These are phyloP conservation scores for Alternaria postmessia DNA, from an alignment of 2,329 filamentous ascomycete species.

Conservation along the genomic window DNA sequence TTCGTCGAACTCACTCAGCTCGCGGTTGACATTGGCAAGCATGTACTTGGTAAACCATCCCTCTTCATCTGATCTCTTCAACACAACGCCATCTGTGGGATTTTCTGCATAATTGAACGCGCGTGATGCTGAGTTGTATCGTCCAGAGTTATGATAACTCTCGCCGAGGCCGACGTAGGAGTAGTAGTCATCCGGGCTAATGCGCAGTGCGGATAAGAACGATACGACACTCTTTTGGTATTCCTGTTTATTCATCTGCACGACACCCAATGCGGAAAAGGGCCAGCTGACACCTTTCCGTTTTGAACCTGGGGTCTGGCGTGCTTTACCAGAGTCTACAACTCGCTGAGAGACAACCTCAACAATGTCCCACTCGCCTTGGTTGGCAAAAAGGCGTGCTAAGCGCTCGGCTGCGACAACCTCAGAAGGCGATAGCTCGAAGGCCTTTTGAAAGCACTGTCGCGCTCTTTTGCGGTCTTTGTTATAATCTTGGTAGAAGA, in stretches of 20 bases:
- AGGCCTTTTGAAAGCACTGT: constrained; percentile 95
- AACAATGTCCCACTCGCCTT: constrained; percentile 95
- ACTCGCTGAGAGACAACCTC: constrained; percentile 91
- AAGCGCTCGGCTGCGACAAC: constrained; percentile 86
- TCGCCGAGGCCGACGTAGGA: constrained; percentile 97
- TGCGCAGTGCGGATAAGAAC: constrained; percentile 87
- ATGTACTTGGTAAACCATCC: constrained; percentile 98
- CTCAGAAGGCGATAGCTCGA: constrained; percentile 89
- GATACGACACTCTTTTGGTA: constrained; percentile 88
- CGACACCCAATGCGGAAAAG: constrained; percentile 89
- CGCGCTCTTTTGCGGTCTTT: constrained; percentile 85
- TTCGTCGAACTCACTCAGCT: constrained; percentile 87
- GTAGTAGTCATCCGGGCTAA: constrained; percentile 87
- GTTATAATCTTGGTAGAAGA: constrained; percentile 90
- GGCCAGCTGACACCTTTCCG: constrained; percentile 95
- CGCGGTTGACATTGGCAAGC: constrained; percentile 91
- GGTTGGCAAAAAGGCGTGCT: constrained; percentile 84
- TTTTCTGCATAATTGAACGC: constrained; percentile 86
- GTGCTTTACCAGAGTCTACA: constrained; percentile 92
- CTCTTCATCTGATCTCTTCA: constrained; percentile 67
- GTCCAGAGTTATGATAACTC: constrained; percentile 92
- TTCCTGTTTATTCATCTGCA: constrained; percentile 92
- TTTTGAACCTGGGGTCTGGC: constrained; percentile 90
- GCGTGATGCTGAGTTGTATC: constrained; percentile 92
- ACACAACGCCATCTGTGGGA: constrained; percentile 69